Evolutionary conservation across 2,329 filamentous ascomycete species (phyloP), one percentile per base, ranked within the genome.

Genomic region (Rhexocercosporidium sp.): DNA sequence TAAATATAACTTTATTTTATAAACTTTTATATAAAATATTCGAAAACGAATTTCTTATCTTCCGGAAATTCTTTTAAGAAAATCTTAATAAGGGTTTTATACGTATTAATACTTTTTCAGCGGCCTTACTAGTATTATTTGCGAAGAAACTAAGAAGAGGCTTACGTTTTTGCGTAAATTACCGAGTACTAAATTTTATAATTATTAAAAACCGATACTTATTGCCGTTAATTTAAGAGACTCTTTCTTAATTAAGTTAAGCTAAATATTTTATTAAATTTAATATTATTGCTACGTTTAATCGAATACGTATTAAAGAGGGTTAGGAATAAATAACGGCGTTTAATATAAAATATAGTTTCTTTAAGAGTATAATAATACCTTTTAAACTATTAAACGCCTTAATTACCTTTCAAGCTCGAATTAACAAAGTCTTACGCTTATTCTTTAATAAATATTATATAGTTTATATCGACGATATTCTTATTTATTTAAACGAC

Each of bases 331-430:
- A 22, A 56, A 66, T 70, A 49, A 76, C 71, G 2, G 64, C 73
- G 1, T 70, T 74, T 56, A 47, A 46, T 39, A 74, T 59, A 8
- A 34, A 63, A 31, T 77, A 72, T 61, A 66, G 71, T 16, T 63
- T 74, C 0, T 78, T 71, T 66, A 63, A 79, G 61, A 77, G 73
- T 31, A 12, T 70, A 22, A 68, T 78, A 1, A 77, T 73, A 59
- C 69, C 69, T 2, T 78, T 79, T 71, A 61, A 74, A 22, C 59
- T 76, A 16, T 65, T 64, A 5, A 76, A 75, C 61, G 64, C 63
- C 27, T 66, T 54, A 16, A 68, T 49, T 27, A 64, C 64, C 22
- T 69, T 69, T 65, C 39, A 74, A 46, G 46, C 46, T 29, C 69
- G 67, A 62, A 70, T 73, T 46, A 70, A 75, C 65, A 31, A 66